These are phyloP conservation scores for Cardamine chenopodiifolia DNA, from an alignment of 345 rosid species.

Conservation along the genomic window DNA sequence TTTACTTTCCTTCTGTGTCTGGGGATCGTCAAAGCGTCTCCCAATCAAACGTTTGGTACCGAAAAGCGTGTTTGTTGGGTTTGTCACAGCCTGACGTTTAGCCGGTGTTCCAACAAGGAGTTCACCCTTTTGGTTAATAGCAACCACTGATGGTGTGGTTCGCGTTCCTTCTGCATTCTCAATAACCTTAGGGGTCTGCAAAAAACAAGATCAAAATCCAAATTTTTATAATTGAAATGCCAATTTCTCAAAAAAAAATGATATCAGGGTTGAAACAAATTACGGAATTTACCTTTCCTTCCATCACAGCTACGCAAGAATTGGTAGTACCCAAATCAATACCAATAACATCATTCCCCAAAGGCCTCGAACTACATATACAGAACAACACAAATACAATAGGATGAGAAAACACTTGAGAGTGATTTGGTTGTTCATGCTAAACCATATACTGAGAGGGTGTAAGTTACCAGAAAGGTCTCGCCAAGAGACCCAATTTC, in stretches of 20 bases:
- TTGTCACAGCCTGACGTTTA: constrained; percentile 53
- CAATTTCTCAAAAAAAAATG: not conserved
- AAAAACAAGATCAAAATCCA: not conserved
- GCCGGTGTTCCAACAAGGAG: constrained; percentile 55
- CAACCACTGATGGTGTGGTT: constrained; percentile 57
- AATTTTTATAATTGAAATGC: not conserved
- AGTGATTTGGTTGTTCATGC: not conserved
- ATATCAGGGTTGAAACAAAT: not conserved
- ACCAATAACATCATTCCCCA: constrained; percentile 58
- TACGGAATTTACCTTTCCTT: constrained; percentile 50
- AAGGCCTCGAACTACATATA: constrained; percentile 52
- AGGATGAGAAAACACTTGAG: not conserved
- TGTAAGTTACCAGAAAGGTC: constrained; percentile 59
- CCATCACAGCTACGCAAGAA: constrained; percentile 65
- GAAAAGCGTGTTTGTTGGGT: constrained; percentile 47
- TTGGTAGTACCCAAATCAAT: constrained; percentile 66
- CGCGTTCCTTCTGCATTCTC: constrained; percentile 55
- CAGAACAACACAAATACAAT: not conserved
- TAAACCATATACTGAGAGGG: not conserved
- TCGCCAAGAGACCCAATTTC: constrained; percentile 46
- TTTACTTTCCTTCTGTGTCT: constrained; percentile 52
- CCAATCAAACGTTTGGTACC: constrained; percentile 51
- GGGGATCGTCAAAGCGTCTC: constrained; percentile 45
- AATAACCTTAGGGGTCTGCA: constrained; percentile 51
- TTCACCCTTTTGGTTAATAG: constrained; percentile 50